Base-by-base conservation (phyloP, 345 rosid species). In the Murraya koenigii region DNA sequence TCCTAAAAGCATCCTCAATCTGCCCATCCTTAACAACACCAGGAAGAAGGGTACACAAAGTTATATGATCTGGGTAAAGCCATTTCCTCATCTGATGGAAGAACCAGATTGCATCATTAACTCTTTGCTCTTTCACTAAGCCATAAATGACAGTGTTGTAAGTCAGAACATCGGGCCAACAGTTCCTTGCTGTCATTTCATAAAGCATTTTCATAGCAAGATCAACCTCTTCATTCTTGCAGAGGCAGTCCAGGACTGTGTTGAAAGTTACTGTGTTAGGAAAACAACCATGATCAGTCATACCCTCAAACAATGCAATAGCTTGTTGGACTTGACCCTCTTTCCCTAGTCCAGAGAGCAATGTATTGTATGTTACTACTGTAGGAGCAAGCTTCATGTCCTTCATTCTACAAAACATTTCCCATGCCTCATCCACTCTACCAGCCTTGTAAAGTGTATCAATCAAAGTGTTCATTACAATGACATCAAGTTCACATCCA, bases 71-170 rank as follows among this genome's bases (percentile, higher is more conserved):
- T 77, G 97, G 97, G 60, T 67, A 78, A 25, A 92, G 83, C n/a
- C 76, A 76, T 78, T 95, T 93, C 87, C 85, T 92, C 99, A 93
- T 95, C 85, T 93, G 98, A 85, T 85, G 90, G 86, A 90, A 95
- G 82, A 95, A 77, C 92, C 90, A 88, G 79, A 95, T 84, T 60
- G 97, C 98, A 23, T 82, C 82, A 82, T 78, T 61, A 64, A 90
- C 86, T 77, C 84, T 83, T 63, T 86, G 86, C 63, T 82, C 89
- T 85, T 85, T 95, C 80, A 89, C 78, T 71, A 90, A 87, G 23
- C 96, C 99, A 72, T 83, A 85, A 78, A 95, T 95, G 60, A 95
- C 69, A 55, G 95, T 91, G 85, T 95, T 95, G 85, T 89, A 92
- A 79, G 94, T 93, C 83, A 87, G 76, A 80, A 88, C 97, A 89